Evolutionary conservation across 768 basidiomycete species (phyloP).

Genomic region (Favolaschia claudopus): DNA sequence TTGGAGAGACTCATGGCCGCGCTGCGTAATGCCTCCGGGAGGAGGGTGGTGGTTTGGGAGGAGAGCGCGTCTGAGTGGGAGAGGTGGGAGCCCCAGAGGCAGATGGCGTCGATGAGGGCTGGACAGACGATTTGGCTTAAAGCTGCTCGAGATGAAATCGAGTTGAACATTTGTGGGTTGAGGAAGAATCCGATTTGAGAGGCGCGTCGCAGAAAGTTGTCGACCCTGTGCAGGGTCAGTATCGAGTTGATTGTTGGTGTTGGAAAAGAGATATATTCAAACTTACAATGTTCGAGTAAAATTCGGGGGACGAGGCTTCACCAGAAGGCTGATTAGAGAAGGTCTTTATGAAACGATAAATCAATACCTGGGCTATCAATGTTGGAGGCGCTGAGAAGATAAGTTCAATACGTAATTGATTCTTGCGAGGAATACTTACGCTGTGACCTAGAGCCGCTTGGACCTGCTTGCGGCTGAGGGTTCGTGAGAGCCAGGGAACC

Average conservation of each 20-base stretch:
- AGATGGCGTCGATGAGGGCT: no score
- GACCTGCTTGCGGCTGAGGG: no score
- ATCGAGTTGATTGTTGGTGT: no score
- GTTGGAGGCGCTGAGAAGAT: neutral
- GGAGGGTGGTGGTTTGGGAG: neutral
- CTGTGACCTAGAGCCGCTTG: no score
- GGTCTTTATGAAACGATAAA: neutral
- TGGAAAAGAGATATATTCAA: neutral
- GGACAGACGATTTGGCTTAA: no score
- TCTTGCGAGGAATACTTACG: no score
- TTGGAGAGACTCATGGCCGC: neutral
- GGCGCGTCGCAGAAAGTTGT: neutral
- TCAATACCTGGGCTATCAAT: neutral
- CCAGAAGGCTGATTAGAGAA: neutral
- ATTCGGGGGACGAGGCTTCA: neutral
- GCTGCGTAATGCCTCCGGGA: conserved; percentile 11
- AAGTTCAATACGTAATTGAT: neutral
- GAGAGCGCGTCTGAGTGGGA: no score
- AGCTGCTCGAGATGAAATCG: no score
- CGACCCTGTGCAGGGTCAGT: neutral
- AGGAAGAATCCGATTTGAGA: conserved; percentile 3
- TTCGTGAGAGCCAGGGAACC: no score
- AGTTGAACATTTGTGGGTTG: no score
- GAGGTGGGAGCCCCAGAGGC: no score
- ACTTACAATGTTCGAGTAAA: conserved; percentile 6